These are phyloP conservation scores for Dactylis glomerata DNA, from an alignment of 176 grass and related monocot species.

Conservation along the genomic window DNA sequence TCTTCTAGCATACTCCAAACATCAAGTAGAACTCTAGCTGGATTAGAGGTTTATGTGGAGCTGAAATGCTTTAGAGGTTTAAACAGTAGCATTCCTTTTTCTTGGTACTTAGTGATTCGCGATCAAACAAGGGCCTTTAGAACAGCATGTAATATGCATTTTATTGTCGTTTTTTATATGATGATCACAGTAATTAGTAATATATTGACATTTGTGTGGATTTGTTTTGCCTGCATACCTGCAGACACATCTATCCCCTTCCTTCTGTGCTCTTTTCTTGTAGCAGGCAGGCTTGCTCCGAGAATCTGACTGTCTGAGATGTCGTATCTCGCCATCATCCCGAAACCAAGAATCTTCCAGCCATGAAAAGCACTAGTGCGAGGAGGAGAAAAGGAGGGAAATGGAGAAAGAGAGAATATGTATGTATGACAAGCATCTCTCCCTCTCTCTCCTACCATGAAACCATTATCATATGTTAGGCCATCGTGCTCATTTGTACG, in stretches of 20 bases:
- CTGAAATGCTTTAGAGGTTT: neutral
- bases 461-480: slow-evolving; percentile 55
- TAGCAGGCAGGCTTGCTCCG: slow-evolving; percentile 8
- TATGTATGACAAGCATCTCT: slow-evolving; percentile 12
- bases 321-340: slow-evolving; percentile 31
- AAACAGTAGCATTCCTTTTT: slow-evolving; percentile 32
- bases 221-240: neutral
- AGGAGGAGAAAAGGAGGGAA: slow-evolving; percentile 4
- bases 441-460: neutral
- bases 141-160: slow-evolving; percentile 2
- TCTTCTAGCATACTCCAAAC: neutral
- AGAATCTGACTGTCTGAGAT: slow-evolving; percentile 22
- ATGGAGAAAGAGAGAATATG: slow-evolving; percentile 28
- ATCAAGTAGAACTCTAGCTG: neutral
- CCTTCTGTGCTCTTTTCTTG: slow-evolving; percentile 2
- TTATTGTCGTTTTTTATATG: neutral
- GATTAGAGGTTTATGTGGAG: neutral
- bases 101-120: neutral
- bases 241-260: neutral
- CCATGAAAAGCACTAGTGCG: slow-evolving; percentile 52
- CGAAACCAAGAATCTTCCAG: slow-evolving; percentile 57
- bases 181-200: neutral
- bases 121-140: neutral
- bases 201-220: neutral
- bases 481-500: slow-evolving; percentile 36